A percentile compares a stretch with the other conserved stretches of the same genome.
Conservation (phyloP, 805 yeast genomes). For the Metschnikowia drakensbergensis region DNA sequence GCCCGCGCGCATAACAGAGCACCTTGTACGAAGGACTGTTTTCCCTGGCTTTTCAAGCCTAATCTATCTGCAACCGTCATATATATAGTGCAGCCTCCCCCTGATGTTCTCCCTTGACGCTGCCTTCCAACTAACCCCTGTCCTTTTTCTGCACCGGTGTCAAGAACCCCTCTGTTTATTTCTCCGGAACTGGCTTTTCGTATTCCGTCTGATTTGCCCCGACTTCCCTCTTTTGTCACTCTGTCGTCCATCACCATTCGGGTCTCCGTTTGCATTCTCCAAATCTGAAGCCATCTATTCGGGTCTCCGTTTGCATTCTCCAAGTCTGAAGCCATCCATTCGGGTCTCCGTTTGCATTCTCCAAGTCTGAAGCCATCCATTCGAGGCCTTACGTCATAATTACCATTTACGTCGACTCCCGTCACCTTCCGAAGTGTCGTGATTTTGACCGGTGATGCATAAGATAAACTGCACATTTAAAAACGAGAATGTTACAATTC, state of each 20-base stretch:
- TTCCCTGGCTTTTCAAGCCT: conserved; percentile 1
- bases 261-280: no score
- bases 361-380: neutral
- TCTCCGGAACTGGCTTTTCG: neutral
- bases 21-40: conserved; percentile 1
- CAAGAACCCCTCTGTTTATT: neutral
- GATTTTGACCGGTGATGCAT: neutral
- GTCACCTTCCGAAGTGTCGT: neutral
- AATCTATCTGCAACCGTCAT: conserved; percentile 1
- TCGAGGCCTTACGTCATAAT: neutral
- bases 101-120: neutral
- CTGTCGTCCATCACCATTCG: neutral
- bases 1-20: conserved; percentile 3
- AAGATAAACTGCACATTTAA: conserved; percentile 9
- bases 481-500: conserved; percentile 10
- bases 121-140: neutral
- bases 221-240: neutral
- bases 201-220: neutral
- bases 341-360: neutral
- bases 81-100: conserved; percentile 2
- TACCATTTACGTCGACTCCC: neutral
- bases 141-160: neutral
- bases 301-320: neutral
- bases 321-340: neutral
- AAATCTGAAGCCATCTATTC: no score